Conservation (phyloP, 2,329 filamentous ascomycete genomes). For the Fusarium sp. region DNA sequence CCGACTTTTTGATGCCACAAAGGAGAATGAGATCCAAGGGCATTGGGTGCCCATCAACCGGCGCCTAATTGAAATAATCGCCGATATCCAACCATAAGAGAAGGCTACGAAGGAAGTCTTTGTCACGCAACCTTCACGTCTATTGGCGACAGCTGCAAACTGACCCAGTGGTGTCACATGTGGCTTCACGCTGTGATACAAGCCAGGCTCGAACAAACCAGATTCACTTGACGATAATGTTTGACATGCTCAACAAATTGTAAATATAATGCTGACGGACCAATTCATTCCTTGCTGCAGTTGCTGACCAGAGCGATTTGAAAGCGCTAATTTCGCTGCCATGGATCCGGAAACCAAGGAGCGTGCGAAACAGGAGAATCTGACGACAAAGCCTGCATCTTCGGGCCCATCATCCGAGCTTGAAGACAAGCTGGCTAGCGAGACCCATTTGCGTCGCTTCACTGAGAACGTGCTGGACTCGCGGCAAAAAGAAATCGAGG, state of each 20-base stretch:
- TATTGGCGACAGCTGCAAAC: slow-evolving; percentile 21
- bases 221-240: slow-evolving; percentile 10
- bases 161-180: slow-evolving; percentile 30
- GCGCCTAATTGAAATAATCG: slow-evolving; percentile 35
- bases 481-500: slow-evolving; percentile 51
- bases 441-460: slow-evolving; percentile 50
- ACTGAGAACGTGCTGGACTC: slow-evolving; percentile 53
- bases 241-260: slow-evolving; percentile 17
- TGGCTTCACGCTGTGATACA: slow-evolving; percentile 21
- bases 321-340: slow-evolving; percentile 7
- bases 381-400: slow-evolving; percentile 18
- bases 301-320: slow-evolving; percentile 17
- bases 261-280: slow-evolving; percentile 19
- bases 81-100: slow-evolving; percentile 35
- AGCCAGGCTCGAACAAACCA: background rate
- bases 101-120: slow-evolving; percentile 40
- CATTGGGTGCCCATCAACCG: slow-evolving; percentile 38
- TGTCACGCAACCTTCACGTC: slow-evolving; percentile 29
- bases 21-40: slow-evolving; percentile 14
- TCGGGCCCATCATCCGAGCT: slow-evolving; percentile 27
- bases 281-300: slow-evolving; percentile 6
- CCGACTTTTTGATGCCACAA: slow-evolving; percentile 42
- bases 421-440: slow-evolving; percentile 46
- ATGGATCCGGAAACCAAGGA: slow-evolving; percentile 36
- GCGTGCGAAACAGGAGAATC: slow-evolving; percentile 9